These are phyloP conservation scores for Paspalum notatum DNA, from an alignment of 176 grass and related monocot species.

Conservation along the genomic window DNA sequence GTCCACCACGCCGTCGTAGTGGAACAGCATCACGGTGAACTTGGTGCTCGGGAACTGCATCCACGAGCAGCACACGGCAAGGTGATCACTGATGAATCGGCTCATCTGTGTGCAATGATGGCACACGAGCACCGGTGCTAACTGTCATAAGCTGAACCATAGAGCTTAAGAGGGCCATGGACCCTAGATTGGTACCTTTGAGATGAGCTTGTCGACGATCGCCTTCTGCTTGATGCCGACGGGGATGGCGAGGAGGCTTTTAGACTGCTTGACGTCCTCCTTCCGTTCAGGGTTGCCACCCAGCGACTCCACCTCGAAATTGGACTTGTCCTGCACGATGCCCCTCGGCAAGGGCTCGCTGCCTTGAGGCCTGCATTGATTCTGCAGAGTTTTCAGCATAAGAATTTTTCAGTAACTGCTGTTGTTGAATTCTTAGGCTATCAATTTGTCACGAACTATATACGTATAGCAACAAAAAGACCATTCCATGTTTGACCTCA, in stretches of 20 bases:
- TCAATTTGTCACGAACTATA: background rate
- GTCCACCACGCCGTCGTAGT: constrained; percentile 80
- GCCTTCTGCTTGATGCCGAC: constrained; percentile 86
- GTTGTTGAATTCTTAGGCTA: background rate
- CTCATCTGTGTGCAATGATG: background rate
- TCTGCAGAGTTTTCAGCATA: constrained; percentile 45
- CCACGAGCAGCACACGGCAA: background rate
- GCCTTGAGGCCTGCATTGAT: constrained; percentile 54
- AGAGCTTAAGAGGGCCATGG: background rate
- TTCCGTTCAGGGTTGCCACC: constrained; percentile 51
- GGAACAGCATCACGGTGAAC: constrained; percentile 83
- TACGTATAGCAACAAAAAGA: background rate
- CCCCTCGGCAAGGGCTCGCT: constrained; percentile 81
- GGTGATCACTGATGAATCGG: background rate
- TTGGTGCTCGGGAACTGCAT: constrained; percentile 60
- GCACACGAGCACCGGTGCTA: background rate
- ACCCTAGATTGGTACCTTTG: constrained; percentile 62
- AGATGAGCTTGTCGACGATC: constrained; percentile 70
- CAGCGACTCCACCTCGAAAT: constrained; percentile 71
- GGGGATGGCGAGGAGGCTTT: constrained; percentile 81
- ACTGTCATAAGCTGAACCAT: background rate
- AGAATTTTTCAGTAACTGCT: constrained; percentile 27
- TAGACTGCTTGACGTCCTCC: constrained; percentile 25
- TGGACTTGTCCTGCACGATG: constrained; percentile 68
- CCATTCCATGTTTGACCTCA: constrained; percentile 23